phyloP scores from a whole-genome alignment of 805 yeast genomes.

The Lachancea mirantina region DNA sequence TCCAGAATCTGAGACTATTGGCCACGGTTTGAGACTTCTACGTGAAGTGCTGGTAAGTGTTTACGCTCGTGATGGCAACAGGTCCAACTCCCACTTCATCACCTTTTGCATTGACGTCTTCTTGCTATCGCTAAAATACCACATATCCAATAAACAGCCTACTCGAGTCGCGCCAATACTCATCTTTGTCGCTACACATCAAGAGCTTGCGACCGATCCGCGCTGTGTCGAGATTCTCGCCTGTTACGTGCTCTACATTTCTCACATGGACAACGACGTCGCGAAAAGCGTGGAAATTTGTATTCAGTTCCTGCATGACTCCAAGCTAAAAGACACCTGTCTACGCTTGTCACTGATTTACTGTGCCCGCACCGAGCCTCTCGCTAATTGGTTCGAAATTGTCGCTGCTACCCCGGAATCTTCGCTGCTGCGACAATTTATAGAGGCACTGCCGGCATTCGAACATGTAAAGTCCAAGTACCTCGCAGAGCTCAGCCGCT shows the following conservation, averaged over 20 bases:
- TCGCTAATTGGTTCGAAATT: conserved; percentile 14
- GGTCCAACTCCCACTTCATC: conserved; percentile 12
- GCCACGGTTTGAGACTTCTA: conserved; percentile 28
- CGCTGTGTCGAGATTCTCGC: conserved; percentile 6
- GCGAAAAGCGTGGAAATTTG: conserved; percentile 10
- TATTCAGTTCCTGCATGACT: not conserved
- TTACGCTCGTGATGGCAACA: conserved; percentile 5
- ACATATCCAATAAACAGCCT: conserved; percentile 10
- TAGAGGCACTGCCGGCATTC: conserved; percentile 12
- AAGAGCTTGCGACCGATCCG: conserved; percentile 4
- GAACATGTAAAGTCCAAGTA: conserved; percentile 14
- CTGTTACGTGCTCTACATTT: conserved; percentile 13
- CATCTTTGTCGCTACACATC: conserved; percentile 2
- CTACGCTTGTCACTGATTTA: conserved; percentile 10
- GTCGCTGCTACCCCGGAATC: conserved; percentile 5
- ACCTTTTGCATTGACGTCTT: conserved; percentile 15
- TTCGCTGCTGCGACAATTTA: conserved; percentile 9
- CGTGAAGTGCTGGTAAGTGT: conserved; percentile 23
- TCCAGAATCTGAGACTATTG: conserved; percentile 14
- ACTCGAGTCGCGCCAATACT: conserved; percentile 4
- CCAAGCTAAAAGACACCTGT: not conserved
- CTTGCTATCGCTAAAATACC: conserved; percentile 14
- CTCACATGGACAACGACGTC: conserved; percentile 18
- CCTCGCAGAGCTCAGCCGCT: conserved; percentile 8
- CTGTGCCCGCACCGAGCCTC: conserved; percentile 3